Conservation (phyloP, 345 rosid species). For the Gossypium anomalum region DNA sequence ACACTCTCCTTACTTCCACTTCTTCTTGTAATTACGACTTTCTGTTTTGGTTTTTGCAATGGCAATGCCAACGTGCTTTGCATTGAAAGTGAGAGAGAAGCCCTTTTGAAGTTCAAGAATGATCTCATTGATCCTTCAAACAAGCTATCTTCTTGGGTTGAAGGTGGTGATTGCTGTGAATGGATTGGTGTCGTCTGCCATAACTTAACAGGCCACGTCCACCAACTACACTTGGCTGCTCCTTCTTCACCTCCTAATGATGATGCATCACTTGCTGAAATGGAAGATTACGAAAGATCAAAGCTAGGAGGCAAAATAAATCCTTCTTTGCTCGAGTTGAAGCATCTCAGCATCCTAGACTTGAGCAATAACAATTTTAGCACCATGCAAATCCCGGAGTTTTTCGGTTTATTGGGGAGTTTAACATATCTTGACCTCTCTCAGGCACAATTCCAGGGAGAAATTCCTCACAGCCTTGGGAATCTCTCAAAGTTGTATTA, state of each 20-base stretch:
- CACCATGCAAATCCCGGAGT: neutral
- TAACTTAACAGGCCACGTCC: constrained; percentile 21
- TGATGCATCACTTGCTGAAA: neutral
- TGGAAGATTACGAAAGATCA: neutral
- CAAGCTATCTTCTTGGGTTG: constrained; percentile 20
- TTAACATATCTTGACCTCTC: neutral
- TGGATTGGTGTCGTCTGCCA: constrained; percentile 26
- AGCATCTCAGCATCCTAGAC: neutral
- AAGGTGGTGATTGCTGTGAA: constrained; percentile 21
- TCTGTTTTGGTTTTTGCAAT: neutral
- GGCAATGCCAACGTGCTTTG: constrained; percentile 8
- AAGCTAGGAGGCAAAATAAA: neutral
- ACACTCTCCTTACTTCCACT: neutral
- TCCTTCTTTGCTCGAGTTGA: neutral
- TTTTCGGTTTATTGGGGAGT: neutral
- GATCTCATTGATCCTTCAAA: constrained; percentile 18
- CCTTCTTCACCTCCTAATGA: neutral
- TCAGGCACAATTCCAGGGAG: neutral
- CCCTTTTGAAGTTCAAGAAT: constrained; percentile 21
- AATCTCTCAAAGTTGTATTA: constrained; percentile 23
- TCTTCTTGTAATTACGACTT: neutral
- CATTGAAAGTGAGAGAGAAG: constrained; percentile 16
- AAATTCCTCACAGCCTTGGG: constrained; percentile 22
- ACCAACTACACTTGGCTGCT: constrained; percentile 13
- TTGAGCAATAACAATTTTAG: neutral